Base-by-base conservation (phyloP, 2,329 filamentous ascomycete genomes). In the Neonectria punicea region DNA sequence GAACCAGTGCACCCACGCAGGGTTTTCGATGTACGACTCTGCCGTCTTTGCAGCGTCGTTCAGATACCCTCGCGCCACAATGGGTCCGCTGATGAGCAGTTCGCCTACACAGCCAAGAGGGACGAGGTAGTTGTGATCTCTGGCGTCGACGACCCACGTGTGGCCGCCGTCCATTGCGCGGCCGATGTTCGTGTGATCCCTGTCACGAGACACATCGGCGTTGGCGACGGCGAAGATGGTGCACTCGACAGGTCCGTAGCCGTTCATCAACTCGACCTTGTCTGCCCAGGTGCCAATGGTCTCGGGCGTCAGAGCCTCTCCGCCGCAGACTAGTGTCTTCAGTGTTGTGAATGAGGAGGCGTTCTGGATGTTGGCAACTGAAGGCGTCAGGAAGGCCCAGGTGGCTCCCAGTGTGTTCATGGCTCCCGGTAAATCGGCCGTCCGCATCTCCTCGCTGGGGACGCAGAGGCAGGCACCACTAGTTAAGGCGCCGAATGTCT, bases 321-420 rank as follows among this genome's bases (percentile, higher is more conserved):
- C 73, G 16, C 70, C 72, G 0, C 68, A 70, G 7, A 73, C 64
- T 0, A 73, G 58, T 0, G 67, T 67, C 39, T 62, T 1, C 0
- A 73, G 34, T 2, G 66, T 72, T 3, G 41, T 57, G 53, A 71
- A 72, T 5, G 53, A 46, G 5, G 56, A 60, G 1, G 69, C 67
- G 10, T 73, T 67, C n/a, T 75, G 55, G 1, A 70, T 63, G n/a
- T 67, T 71, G 1, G 69, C 69, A 4, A 75, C n/a, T 0, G 73
- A 74, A 0, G 73, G 73, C 0, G 73, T 75, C 1, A 75, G 25
- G 46, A 74, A 73, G 3, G 70, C 61, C 57, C 68, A 74, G n/a
- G 65, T 72, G 16, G 63, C 67, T 2, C 41, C 61, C 0, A 67
- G 63, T 0, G 54, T 28, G 20, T 66, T 70, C 9, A 75, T 73